Evolutionary conservation across 1,284 basidiomycete species (phyloP).

Genomic region (Trichosporon coremiiforme): DNA sequence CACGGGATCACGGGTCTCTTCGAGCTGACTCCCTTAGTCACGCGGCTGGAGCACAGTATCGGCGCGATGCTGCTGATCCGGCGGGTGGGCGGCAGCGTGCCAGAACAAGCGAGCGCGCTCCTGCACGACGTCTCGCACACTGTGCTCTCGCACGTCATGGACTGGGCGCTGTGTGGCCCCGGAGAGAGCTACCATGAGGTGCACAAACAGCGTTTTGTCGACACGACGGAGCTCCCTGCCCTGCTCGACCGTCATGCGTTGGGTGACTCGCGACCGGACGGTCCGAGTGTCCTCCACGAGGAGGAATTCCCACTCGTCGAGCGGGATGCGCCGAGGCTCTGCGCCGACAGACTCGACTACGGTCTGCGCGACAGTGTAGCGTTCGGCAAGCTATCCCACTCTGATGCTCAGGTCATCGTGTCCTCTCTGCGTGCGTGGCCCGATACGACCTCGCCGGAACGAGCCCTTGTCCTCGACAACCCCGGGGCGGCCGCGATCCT

Average conservation of each 20-base stretch:
- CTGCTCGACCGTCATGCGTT: conserved; percentile 16
- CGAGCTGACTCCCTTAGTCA: conserved; percentile 25
- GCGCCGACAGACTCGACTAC: conserved; percentile 33
- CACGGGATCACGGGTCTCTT: conserved; percentile 30
- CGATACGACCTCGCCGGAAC: not conserved
- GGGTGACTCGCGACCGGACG: not conserved
- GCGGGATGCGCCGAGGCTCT: conserved; percentile 25
- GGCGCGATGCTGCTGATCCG: conserved; percentile 31
- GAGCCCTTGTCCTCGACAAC: conserved; percentile 23
- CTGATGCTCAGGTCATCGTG: conserved; percentile 7
- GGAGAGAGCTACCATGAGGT: conserved; percentile 28
- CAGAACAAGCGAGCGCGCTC: conserved; percentile 29
- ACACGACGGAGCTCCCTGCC: conserved; percentile 21
- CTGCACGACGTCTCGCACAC: conserved; percentile 32
- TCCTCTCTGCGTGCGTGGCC: conserved; percentile 22
- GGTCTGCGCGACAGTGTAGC: conserved; percentile 31
- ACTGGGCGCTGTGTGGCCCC: conserved; percentile 20
- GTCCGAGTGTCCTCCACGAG: conserved; percentile 24
- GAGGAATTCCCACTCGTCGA: conserved; percentile 30
- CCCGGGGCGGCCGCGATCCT: conserved; percentile 18
- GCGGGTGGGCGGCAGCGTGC: conserved; percentile 22
- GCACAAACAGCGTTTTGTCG: conserved; percentile 28
- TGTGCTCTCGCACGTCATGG: conserved; percentile 27
- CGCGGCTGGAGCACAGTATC: conserved; percentile 30
- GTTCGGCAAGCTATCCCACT: conserved; percentile 21